Evolutionary conservation across 192 early-diverging fungal species (phyloP), one percentile per base, ranked within the genome.

Genomic region (Chytriomyces hyalinus): DNA sequence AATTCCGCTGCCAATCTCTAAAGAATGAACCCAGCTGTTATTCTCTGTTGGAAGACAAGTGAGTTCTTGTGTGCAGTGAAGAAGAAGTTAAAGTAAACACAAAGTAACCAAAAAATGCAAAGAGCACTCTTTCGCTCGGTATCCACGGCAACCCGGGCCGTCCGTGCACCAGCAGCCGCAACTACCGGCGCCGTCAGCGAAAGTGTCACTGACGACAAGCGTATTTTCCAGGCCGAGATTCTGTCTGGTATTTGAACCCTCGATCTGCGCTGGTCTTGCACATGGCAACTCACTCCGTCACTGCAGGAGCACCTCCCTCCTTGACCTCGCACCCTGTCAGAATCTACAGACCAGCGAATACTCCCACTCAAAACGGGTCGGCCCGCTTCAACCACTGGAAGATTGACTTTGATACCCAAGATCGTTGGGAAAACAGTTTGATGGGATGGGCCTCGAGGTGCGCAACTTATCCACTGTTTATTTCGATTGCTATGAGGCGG

Each of bases 401-500:
- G 49, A 83, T 99, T 50, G 94, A 96, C 80, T 99, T 97, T 83
- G 96, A 99, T 81, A 89, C 87, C 36, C 80, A 92, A 71, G 92
- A 92, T 78, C 90, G 93, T 61, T 99, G 96, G 94, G 91, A 93
- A 70, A 99, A 99, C 83, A 91, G 88, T 59, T 76, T 97, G 62
- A 97, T 99, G 89, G 96, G 97, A 26, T 99, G 97, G 97, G 86
- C 90, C 49, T 88, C 84, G 73, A 92, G 90, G 91, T 93, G 87
- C 79, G 75, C n/a, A 36, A 13, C 36, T 36, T 36, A 36, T 36
- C 36, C 36, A 1, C 15, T 20, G n/a, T 75, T 44, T 22, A 20
- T 74, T 15, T 65, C 13, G 15, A 60, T 65, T 65, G 64, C 4
- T 36, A 36, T 36, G 48, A 36, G 28, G 28, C 44, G 28, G 15